Base-by-base conservation (phyloP, 805 yeast species). In the Ogataea neopini region DNA sequence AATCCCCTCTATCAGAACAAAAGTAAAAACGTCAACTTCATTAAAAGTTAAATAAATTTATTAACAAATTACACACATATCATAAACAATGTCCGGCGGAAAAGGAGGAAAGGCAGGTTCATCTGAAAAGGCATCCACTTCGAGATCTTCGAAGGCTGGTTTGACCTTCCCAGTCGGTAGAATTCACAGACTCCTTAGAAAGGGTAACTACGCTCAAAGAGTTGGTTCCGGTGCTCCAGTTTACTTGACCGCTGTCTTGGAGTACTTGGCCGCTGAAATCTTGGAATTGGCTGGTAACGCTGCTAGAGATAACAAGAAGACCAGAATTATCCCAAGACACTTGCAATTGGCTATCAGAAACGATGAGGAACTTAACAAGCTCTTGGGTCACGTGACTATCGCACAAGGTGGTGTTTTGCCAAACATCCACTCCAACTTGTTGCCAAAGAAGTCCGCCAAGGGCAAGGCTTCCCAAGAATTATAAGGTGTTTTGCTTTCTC, bases 381-480 rank as follows among this genome's bases (percentile, higher is more conserved):
- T 91, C 65, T 80, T 92, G 57, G 81, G 81, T 64, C 90, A 90
- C 71, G 99, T 92, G 59, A 91, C 97, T 57, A 91, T 91, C 67
- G 97, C 97, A 60, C 96, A 90, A 77, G 97, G 97, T 85, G 97
- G 97, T 88, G 97, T 92, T 64, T 82, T 91, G 74, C 97, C 97
- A 79, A 88, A 89, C 84, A 88, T 90, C 70, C 96, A 88, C 77
- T 89, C 84, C 74, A 84, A 85, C 79, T 84, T 91, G 73, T 82
- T 91, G 63, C 84, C 83, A 68, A 71, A 76, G 73, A 77, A 77
- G 68, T 68, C 78, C 47, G 78, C 75, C 53, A 74, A 74, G 67
- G 67, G 70, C 51, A 77, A 77, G 67, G 80, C 76, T 67, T 77
- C 81, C 59, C 81, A 77, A 70, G 81, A 77, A 70, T 76, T 77